A percentile compares a stretch with the other conserved stretches of the same genome.
These are phyloP conservation scores for Clarireedia hainanense DNA, from an alignment of 2,329 filamentous ascomycete species.

Conservation along the genomic window DNA sequence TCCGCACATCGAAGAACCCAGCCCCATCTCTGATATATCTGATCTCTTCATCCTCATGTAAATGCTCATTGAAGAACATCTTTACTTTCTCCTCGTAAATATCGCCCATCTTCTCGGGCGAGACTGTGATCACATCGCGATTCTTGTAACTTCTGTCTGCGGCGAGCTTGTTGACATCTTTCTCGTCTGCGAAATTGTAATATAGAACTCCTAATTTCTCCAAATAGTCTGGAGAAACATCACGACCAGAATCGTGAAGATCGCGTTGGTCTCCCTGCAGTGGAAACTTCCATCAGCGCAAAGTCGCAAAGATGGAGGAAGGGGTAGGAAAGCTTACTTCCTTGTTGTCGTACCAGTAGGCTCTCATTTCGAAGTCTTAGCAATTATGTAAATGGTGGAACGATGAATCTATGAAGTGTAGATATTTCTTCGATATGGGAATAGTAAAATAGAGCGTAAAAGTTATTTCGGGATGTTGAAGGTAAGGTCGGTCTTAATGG, in stretches of 20 bases:
- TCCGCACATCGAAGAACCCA: constrained; percentile 90
- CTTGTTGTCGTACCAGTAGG: constrained; percentile 64
- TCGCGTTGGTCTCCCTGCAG: constrained; percentile 83
- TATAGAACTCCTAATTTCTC: constrained; percentile 72
- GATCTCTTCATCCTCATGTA: constrained; percentile 99
- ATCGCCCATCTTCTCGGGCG: constrained; percentile 75
- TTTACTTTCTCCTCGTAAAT: constrained; percentile 91
- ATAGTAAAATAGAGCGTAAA: too few relatives aligned
- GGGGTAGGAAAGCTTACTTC: constrained; percentile 37
- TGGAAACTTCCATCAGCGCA: constrained; percentile 10
- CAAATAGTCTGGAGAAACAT: constrained; percentile 59
- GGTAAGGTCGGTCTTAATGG: too few relatives aligned
- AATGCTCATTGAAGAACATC: constrained; percentile 87
- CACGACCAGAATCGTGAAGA: constrained; percentile 75
- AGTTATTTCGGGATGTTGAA: too few relatives aligned
- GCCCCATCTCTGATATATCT: constrained; percentile 82
- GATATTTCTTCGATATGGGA: neutral
- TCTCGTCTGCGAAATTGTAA: constrained; percentile 56
- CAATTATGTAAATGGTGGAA: neutral
- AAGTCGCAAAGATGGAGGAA: neutral
- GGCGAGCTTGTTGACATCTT: constrained; percentile 67
- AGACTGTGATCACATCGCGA: constrained; percentile 87
- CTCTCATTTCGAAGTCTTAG: constrained; percentile 46
- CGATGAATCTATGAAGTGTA: neutral
- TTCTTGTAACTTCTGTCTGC: constrained; percentile 78